These are phyloP conservation scores for Cladorrhinum samala DNA, from an alignment of 495 filamentous ascomycete genomes.

Conservation along the genomic window DNA sequence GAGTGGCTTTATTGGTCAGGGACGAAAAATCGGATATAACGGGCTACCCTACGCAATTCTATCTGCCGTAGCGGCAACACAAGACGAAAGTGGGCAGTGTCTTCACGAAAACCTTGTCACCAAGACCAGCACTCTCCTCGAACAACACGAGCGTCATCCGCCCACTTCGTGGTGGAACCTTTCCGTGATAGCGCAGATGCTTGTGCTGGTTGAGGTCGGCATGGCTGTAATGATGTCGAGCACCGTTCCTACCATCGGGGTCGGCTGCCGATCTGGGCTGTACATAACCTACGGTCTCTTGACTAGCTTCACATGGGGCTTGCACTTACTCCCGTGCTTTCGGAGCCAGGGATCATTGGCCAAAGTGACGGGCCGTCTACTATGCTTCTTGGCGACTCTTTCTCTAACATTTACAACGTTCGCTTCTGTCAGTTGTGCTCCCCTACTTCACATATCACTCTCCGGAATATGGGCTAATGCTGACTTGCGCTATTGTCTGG, in stretches of 20 bases:
- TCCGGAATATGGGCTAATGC: too few relatives aligned
- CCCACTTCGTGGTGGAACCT: conserved; percentile 13
- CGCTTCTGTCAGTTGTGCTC: too few relatives aligned
- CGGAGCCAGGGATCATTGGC: neutral
- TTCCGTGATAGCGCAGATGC: conserved; percentile 20
- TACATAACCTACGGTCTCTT: conserved; percentile 40
- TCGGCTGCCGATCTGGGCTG: conserved; percentile 44
- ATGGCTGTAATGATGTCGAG: conserved; percentile 41
- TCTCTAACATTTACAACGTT: conserved; percentile 7
- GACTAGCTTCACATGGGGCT: conserved; percentile 22
- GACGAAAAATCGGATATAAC: conserved; percentile 38
- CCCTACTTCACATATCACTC: too few relatives aligned
- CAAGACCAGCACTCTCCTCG: neutral
- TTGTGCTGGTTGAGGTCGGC: conserved; percentile 27
- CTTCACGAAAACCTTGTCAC: conserved; percentile 26
- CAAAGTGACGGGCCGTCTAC: neutral
- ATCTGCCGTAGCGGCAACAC: too few relatives aligned
- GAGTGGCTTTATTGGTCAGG: conserved; percentile 42
- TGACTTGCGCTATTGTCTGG: too few relatives aligned
- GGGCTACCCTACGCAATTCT: conserved; percentile 44
- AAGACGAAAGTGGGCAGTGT: too few relatives aligned
- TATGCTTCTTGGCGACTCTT: neutral
- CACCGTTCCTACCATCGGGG: conserved; percentile 43
- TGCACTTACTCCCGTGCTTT: conserved; percentile 2
- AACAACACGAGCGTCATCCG: neutral